These are phyloP conservation scores for Odontarrhena argentea DNA, from an alignment of 345 rosid genomes.

Conservation along the genomic window DNA sequence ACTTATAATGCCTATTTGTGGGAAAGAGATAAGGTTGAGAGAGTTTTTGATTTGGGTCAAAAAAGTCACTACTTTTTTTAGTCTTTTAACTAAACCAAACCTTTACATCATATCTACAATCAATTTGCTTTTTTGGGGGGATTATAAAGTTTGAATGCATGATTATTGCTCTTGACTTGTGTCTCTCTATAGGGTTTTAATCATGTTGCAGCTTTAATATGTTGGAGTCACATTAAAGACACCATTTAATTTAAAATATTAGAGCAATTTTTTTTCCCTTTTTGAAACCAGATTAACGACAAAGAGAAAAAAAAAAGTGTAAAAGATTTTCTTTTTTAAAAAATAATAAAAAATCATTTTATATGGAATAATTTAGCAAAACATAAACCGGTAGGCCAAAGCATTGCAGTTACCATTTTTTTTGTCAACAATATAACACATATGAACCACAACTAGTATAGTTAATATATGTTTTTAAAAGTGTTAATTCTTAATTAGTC, in stretches of 20 bases:
- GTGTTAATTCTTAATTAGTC: no score
- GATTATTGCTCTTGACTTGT: conserved; percentile 5
- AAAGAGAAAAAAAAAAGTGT: no score
- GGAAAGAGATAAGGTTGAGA: neutral
- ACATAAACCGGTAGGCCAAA: no score
- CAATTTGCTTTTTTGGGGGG: conserved; percentile 7
- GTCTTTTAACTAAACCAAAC: conserved; percentile 1
- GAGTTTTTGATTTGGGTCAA: conserved; percentile 18
- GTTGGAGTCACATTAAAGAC: neutral
- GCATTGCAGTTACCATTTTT: no score
- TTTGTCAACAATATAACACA: no score
- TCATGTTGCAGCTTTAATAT: conserved; percentile 2
- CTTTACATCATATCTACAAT: conserved; percentile 9
- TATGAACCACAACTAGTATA: no score
- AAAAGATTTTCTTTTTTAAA: no score
- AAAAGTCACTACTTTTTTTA: neutral
- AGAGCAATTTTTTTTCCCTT: neutral
- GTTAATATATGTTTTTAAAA: no score
- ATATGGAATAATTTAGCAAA: no score
- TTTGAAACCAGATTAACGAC: neutral
- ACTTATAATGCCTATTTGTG: conserved; percentile 16
- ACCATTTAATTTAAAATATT: neutral
- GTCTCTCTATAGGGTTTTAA: neutral
- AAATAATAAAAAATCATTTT: no score
- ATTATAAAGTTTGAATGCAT: conserved; percentile 22